These are phyloP conservation scores for Vaucheria bursata DNA, from an alignment of 352 stramenopile genomes.

Conservation along the genomic window DNA sequence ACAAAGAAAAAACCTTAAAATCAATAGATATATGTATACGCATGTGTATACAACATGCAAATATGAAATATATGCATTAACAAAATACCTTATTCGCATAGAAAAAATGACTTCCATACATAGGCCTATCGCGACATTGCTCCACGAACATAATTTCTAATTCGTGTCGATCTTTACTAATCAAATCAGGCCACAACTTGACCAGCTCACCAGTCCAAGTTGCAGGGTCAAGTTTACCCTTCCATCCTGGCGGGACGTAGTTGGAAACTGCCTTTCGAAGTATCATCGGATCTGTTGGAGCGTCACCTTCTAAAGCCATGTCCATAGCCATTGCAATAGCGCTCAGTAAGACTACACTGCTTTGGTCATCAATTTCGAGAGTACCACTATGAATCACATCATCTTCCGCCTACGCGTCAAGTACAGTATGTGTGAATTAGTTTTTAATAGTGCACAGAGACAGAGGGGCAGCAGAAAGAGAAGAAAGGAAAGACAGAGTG, in stretches of 20 bases:
- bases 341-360: conserved; percentile 63
- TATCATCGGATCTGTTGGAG: conserved; percentile 53
- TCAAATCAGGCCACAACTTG: conserved; percentile 45
- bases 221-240: conserved; percentile 6
- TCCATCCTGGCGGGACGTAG: conserved; percentile 70
- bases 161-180: conserved; percentile 41
- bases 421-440: background rate
- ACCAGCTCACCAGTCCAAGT: conserved; percentile 29
- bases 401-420: conserved; percentile 65
- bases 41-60: no score
- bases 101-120: conserved; percentile 77
- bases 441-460: background rate
- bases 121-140: conserved; percentile 35
- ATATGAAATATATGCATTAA: no score
- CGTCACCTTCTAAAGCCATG: conserved; percentile 49
- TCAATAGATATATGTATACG: no score
- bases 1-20: no score
- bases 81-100: conserved; percentile 48
- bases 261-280: conserved; percentile 64
- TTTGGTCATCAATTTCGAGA: conserved; percentile 65
- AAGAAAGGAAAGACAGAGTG: no score
- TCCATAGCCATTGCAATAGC: conserved; percentile 66
- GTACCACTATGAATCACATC: conserved; percentile 74
- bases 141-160: conserved; percentile 44
- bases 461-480: no score